Evolutionary conservation across 495 filamentous ascomycete species (phyloP).

Genomic region (Penicillium maclennaniae): DNA sequence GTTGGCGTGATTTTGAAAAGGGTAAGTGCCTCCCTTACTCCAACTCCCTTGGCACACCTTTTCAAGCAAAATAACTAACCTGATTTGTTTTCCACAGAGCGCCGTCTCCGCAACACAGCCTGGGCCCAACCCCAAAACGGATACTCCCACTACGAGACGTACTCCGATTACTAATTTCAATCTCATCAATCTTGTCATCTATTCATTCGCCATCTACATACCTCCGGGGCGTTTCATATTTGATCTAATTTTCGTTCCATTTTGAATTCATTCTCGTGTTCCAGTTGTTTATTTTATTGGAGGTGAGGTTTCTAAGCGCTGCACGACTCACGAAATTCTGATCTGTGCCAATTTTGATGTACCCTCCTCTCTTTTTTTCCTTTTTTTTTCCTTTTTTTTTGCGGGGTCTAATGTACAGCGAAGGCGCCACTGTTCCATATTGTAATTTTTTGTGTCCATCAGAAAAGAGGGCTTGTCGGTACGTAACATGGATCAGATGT

Average conservation of each 20-base stretch:
- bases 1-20: slow-evolving; percentile 96
- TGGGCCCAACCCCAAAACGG: slow-evolving; percentile 21
- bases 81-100: slow-evolving; percentile 20
- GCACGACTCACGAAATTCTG: too few relatives aligned
- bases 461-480: too few relatives aligned
- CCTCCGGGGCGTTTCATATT: not conserved
- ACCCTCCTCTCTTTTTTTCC: too few relatives aligned
- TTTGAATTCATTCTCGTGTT: not conserved
- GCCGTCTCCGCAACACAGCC: slow-evolving; percentile 20
- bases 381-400: too few relatives aligned
- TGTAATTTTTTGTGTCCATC: too few relatives aligned
- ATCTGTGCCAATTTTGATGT: too few relatives aligned
- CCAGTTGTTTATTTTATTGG: too few relatives aligned
- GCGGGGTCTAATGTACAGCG: too few relatives aligned
- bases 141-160: slow-evolving; percentile 28
- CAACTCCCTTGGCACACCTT: not conserved
- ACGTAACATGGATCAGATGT: too few relatives aligned
- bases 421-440: too few relatives aligned
- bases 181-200: not conserved
- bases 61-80: not conserved
- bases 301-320: too few relatives aligned
- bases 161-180: slow-evolving; percentile 28
- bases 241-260: not conserved
- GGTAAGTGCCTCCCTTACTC: slow-evolving; percentile 38
- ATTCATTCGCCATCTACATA: not conserved